Base-by-base conservation (phyloP, 2,329 filamentous ascomycete genomes). In the Talaromyces sp. region DNA sequence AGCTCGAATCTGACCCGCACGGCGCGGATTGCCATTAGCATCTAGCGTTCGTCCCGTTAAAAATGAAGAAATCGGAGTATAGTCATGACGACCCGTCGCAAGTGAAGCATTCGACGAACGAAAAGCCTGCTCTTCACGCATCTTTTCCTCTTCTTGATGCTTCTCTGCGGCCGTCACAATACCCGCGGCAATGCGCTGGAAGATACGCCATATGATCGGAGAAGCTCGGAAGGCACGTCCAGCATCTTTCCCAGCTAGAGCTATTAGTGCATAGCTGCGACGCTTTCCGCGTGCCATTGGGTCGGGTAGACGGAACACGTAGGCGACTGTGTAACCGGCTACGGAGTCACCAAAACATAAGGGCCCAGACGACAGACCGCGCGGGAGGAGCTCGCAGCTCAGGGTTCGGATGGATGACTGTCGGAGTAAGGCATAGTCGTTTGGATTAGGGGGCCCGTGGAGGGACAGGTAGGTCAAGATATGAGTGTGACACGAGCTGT, bases 401-500 rank as follows among this genome's bases (percentile, higher is more conserved):
- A 87, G 74, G 0, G 85, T 85, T 66, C 85, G 83, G 69, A 87
- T 85, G 62, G 83, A 85, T 27, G 85, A 84, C 43, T 84, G 83
- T 65, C 85, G 82, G 24, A 87, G 77, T 11, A 84, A 77, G 3
- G 85, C 83, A 72, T 85, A 87, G 50, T 82, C 80, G 7, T 79
- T 77, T 11, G 83, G 82, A 39, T 84, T 83, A 22, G 82, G 79
- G 7, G 85, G 85, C 33, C 84, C 83, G 62, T 82, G 83, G 39
- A 84, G 82, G n/a, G 85, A 85, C 52, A 86, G 78, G 72, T 86
- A 87, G 67, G 82, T 86, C 59, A 86, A 72, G 22, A 83, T 83
- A 68, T 87, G 85, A 10, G 83, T 82, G 69, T 87, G 85, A 67
- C 80, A 81, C 63, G 78, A 82, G 60, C 78, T 72, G 63, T 78